These are phyloP conservation scores for Wickerhamomyces bisporus DNA, from an alignment of 805 yeast species.

Conservation along the genomic window DNA sequence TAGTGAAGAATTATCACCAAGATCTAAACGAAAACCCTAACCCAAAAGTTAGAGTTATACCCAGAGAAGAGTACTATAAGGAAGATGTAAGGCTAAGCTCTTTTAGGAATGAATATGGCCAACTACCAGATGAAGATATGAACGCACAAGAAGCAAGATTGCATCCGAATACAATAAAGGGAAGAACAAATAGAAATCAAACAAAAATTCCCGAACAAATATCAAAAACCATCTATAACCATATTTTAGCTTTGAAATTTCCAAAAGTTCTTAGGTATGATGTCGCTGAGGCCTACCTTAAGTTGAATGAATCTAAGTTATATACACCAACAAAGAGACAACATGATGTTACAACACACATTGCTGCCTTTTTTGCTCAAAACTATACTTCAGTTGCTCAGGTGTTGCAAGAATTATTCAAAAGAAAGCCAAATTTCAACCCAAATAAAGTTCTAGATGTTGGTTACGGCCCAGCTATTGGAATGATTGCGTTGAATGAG, in stretches of 20 bases:
- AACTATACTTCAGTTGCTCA: slow-evolving; percentile 69
- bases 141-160: slow-evolving; percentile 36
- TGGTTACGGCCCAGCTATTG: slow-evolving; percentile 90
- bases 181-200: slow-evolving; percentile 45
- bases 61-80: slow-evolving; percentile 30
- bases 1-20: slow-evolving; percentile 33
- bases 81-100: slow-evolving; percentile 22
- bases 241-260: slow-evolving; percentile 51
- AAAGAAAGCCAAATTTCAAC: slow-evolving; percentile 50
- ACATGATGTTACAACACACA: slow-evolving; percentile 69
- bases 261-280: slow-evolving; percentile 63
- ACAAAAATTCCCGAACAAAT: slow-evolving; percentile 52
- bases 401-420: slow-evolving; percentile 60
- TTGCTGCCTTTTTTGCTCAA: slow-evolving; percentile 76
- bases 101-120: slow-evolving; percentile 25
- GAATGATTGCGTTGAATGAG: slow-evolving; percentile 84
- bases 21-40: slow-evolving; percentile 29
- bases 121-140: slow-evolving; percentile 5
- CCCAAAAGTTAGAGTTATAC: slow-evolving; percentile 28
- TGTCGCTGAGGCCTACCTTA: slow-evolving; percentile 51
- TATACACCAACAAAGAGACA: slow-evolving; percentile 42
- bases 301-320: slow-evolving; percentile 46
- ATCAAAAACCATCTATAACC: slow-evolving; percentile 54
- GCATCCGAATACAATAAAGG: slow-evolving; percentile 51
- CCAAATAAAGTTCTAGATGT: slow-evolving; percentile 72